phyloP scores from a whole-genome alignment of 148 eudicot species.

The Chenopodium formosanum region DNA sequence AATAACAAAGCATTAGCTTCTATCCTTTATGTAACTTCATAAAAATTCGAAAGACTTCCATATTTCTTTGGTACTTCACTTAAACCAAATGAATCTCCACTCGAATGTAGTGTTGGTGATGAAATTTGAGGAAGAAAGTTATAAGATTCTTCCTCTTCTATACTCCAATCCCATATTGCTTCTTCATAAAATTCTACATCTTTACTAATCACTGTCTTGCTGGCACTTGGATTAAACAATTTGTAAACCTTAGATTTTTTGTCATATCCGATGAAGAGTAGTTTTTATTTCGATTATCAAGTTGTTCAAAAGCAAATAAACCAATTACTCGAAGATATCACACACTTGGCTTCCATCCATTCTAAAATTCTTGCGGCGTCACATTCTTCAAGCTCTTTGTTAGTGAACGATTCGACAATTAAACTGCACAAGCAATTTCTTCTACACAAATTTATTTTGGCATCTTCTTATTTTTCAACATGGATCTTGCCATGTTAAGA shows the following conservation, averaged over 20 bases:
- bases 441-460: too few species aligned
- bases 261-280: constrained; percentile 14
- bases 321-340: neutral
- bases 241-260: neutral
- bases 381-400: neutral
- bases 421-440: neutral
- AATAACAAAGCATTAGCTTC: neutral
- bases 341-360: too few species aligned
- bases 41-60: neutral
- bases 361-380: too few species aligned
- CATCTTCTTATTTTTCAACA: too few species aligned
- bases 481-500: too few species aligned
- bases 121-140: neutral
- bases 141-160: neutral
- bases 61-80: neutral
- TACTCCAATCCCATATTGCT: constrained; percentile 7
- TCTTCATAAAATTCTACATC: constrained; percentile 16
- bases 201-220: constrained; percentile 6
- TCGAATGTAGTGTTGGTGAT: neutral
- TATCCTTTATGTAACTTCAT: neutral
- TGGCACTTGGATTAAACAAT: constrained; percentile 1
- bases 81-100: neutral
- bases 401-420: neutral
- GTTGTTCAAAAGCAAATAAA: constrained; percentile 14
- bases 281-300: constrained; percentile 9